Evolutionary conservation across 73 alveolate genomes (phyloP).

Genomic region (Symbiodinium natans): DNA sequence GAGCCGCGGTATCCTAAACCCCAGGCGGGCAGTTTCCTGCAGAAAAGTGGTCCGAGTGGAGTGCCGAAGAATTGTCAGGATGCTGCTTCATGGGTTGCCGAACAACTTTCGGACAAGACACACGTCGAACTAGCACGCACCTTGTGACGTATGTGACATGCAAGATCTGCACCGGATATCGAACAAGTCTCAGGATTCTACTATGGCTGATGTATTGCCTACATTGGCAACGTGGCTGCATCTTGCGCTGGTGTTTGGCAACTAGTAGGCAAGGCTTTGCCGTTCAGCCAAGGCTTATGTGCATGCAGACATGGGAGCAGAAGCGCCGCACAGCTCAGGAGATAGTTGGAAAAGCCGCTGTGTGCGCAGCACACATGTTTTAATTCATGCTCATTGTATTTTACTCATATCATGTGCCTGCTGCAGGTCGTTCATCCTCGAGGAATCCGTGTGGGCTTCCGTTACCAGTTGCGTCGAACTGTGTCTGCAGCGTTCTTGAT

Average conservation of each 20-base stretch:
- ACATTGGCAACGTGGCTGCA: slow-evolving; percentile 7
- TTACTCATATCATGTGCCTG: too few relatives aligned
- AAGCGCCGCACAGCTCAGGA: neutral
- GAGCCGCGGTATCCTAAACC: slow-evolving; percentile 87
- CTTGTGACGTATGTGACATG: too few relatives aligned
- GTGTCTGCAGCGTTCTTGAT: too few relatives aligned
- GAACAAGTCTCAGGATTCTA: slow-evolving; percentile 22
- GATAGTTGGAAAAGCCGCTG: too few relatives aligned
- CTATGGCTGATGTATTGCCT: slow-evolving; percentile 62
- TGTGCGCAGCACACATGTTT: too few relatives aligned
- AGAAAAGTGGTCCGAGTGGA: neutral
- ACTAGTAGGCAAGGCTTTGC: neutral
- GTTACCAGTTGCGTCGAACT: too few relatives aligned
- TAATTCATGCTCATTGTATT: too few relatives aligned
- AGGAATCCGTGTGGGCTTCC: too few relatives aligned
- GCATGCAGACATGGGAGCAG: neutral
- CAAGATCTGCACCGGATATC: too few relatives aligned
- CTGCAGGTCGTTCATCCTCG: too few relatives aligned
- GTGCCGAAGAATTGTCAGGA: neutral
- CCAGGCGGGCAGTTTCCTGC: neutral
- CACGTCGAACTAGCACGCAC: slow-evolving; percentile 3
- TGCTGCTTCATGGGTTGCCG: slow-evolving; percentile 47
- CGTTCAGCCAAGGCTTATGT: neutral
- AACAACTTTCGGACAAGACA: neutral
- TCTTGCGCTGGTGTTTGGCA: neutral